Conservation (phyloP, 1,139 yeast genomes). For the Taphrina flavorubra region DNA sequence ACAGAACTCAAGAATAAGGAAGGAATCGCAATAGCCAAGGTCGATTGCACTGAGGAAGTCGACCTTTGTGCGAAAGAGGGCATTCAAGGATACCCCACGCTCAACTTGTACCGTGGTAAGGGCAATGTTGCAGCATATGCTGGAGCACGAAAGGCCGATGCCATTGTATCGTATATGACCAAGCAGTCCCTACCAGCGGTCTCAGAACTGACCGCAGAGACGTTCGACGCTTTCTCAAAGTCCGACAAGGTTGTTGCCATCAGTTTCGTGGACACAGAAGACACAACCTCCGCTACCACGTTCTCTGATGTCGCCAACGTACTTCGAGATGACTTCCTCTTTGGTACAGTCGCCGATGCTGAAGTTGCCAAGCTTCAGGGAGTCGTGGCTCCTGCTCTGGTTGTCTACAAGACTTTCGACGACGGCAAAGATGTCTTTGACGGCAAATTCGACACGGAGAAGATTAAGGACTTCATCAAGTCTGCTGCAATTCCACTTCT, state of each 20-base stretch:
- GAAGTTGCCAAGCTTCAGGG: slow-evolving; percentile 59
- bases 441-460: slow-evolving; percentile 52
- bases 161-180: slow-evolving; percentile 78
- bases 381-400: slow-evolving; percentile 57
- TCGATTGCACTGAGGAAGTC: slow-evolving; percentile 89
- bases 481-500: slow-evolving; percentile 81
- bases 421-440: slow-evolving; percentile 57
- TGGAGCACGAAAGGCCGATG: slow-evolving; percentile 83
- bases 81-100: slow-evolving; percentile 89
- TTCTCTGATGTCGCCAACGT: slow-evolving; percentile 62
- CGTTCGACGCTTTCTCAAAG: slow-evolving; percentile 57
- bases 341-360: slow-evolving; percentile 63
- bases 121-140: slow-evolving; percentile 60
- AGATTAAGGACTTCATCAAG: slow-evolving; percentile 63
- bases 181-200: slow-evolving; percentile 86
- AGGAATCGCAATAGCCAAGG: slow-evolving; percentile 79
- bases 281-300: slow-evolving; percentile 56
- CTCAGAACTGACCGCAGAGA: slow-evolving; percentile 59
- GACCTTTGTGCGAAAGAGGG: slow-evolving; percentile 76
- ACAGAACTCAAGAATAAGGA: slow-evolving; percentile 64
- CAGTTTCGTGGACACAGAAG: slow-evolving; percentile 54
- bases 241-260: slow-evolving; percentile 64
- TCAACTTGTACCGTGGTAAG: slow-evolving; percentile 79
- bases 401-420: slow-evolving; percentile 57
- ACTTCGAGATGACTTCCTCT: slow-evolving; percentile 67